Evolutionary conservation across 495 filamentous ascomycete genomes (phyloP).

Genomic region (Ascobolus immersus): DNA sequence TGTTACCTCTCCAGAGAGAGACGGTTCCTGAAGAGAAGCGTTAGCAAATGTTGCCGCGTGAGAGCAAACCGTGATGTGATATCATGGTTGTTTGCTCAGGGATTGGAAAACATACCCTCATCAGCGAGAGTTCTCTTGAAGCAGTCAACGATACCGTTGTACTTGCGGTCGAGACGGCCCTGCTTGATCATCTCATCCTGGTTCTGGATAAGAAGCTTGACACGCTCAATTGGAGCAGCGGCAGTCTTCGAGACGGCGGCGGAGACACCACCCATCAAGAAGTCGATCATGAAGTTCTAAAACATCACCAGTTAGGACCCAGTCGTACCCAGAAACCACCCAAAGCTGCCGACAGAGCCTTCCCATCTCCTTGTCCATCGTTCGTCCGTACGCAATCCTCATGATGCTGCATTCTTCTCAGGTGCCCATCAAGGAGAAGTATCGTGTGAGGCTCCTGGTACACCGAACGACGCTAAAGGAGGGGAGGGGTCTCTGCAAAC

Average conservation of each 20-base stretch:
- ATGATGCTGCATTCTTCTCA: background rate
- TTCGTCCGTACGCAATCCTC: background rate
- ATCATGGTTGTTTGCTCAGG: too few species aligned
- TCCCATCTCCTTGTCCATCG: background rate
- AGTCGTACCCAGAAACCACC: slow-evolving; percentile 4
- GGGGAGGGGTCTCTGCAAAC: too few species aligned
- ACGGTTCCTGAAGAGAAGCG: slow-evolving; percentile 25
- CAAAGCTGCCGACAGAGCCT: slow-evolving; percentile 2
- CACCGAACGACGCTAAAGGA: too few species aligned
- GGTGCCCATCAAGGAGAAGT: too few species aligned
- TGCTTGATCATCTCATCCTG: slow-evolving; percentile 99
- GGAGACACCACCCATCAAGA: slow-evolving; percentile 78
- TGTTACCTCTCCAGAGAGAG: slow-evolving; percentile 97
- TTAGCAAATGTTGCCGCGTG: slow-evolving; percentile 5
- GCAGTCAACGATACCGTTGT: slow-evolving; percentile 81
- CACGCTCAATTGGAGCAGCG: slow-evolving; percentile 98
- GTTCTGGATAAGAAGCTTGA: slow-evolving; percentile 99
- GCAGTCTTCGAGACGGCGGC: slow-evolving; percentile 99
- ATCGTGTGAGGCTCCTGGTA: too few species aligned
- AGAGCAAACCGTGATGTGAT: background rate
- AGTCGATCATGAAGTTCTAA: slow-evolving; percentile 12
- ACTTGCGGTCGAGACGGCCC: slow-evolving; percentile 93
- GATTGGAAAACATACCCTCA: slow-evolving; percentile 42
- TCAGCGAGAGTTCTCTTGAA: slow-evolving; percentile 64
- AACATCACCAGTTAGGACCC: slow-evolving; percentile 6